Evolutionary conservation across 2,329 filamentous ascomycete genomes (phyloP), one percentile per base, ranked within the genome.

Genomic region (Remersonia thermophila): DNA sequence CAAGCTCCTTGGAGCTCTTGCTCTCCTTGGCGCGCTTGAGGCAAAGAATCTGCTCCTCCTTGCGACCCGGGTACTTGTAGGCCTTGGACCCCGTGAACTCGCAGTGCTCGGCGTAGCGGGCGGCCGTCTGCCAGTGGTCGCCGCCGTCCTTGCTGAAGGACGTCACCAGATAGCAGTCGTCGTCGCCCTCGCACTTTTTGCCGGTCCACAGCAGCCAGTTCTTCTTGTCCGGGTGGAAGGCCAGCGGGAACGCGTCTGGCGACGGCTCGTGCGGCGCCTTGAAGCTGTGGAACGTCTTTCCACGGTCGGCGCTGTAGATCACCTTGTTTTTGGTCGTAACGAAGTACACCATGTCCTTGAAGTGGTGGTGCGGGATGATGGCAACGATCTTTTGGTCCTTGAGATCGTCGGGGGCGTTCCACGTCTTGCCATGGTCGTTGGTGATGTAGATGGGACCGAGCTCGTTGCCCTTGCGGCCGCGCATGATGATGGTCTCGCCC

Each of bases 161-260:
- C 2, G 87, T 84, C 43, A 82, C 74, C 1, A 67, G 67, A 49
- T 83, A 79, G 55, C 87, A 95, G 25, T 72, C 65, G 3, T 62
- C 65, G 3, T 62, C 55, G 23, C 56, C 57, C 30, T 77, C 71
- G 53, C 84, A 93, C 43, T 80, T 72, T 45, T 76, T 62, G 27
- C 87, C 89, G 33, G 81, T 75, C 86, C 87, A 96, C 42, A 98
- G 82, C 30, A 96, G 66, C 85, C 86, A 95, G 51, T 94, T 82
- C 54, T 80, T 81, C 50, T 81, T 73, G 47, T 80, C 75, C 1
- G 86, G 82, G 51, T 98, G 91, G 62, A 98, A 98, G 26, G 69
- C 66, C 29, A 86, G 67, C 13, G 73, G 69, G 4, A 65, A 48
- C 5, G 27, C 32, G 3, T 52, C 45, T 1, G 46, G 41, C 32